Base-by-base conservation (phyloP, 2,329 filamentous ascomycete species). In the Cercospora beticola region DNA sequence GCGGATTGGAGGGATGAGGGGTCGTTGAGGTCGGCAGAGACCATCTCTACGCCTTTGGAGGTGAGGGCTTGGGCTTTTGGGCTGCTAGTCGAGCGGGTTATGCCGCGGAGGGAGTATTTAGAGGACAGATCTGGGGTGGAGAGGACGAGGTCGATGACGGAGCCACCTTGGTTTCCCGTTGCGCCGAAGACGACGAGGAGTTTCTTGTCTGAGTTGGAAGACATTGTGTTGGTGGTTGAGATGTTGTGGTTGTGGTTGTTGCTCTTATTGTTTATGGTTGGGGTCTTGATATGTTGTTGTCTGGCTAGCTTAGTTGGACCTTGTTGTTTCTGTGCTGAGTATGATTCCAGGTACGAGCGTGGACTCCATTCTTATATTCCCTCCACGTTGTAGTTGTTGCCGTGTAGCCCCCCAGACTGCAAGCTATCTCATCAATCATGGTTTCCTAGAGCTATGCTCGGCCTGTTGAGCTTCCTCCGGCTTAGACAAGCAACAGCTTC, bases 91-190 rank as follows among this genome's bases (percentile, higher is more conserved):
- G 87, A 80, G 58, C 88, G 85, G 2, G 87, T 87, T 21, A 89
- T 80, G 58, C 81, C 88, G 31, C 87, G 85, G 46, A 90, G 79
- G 5, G 79, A 75, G 80, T 83, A 88, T 49, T 82, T 76, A 56
- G 81, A 78, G n/a, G 79, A 81, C 1, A 86, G 79, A 59, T 82
- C 78, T 0, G 83, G 77, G 73, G 81, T 78, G 26, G 75, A 70
- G 10, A 85, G 79, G 18, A 86, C 75, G 46, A 75, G 73, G 33
- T 79, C 76, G 62, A 86, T 83, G 57, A 89, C 81, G 8, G 85
- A 86, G 70, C 85, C 84, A 60, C 88, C 88, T 78, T 90, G 88
- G 68, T 85, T 83, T 67, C 87, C 86, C 18, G 87, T 89, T 54
- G 86, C 84, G 30, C 87, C 87, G 72, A 89, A 85, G 12, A 89